These are phyloP conservation scores for Verticillium dahliae DNA, from an alignment of 2,329 filamentous ascomycete genomes.

Conservation along the genomic window DNA sequence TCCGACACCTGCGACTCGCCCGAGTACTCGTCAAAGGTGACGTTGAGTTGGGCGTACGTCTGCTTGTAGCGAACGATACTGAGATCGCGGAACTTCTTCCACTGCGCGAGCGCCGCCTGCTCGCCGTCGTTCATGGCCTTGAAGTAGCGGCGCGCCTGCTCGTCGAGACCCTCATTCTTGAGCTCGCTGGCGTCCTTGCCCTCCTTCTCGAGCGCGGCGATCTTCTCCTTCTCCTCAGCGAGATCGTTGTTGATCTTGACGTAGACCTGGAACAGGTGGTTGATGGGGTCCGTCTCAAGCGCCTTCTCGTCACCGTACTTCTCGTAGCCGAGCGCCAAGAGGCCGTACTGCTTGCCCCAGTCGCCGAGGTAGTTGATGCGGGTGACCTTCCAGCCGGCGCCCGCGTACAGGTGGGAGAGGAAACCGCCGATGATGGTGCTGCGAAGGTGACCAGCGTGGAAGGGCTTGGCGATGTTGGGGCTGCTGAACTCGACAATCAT, in stretches of 20 bases:
- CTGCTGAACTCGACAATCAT: conserved; percentile 77
- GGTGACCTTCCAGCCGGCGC: conserved; percentile 65
- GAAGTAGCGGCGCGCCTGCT: conserved; percentile 69
- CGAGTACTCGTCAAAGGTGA: conserved; percentile 66
- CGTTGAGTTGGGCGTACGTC: conserved; percentile 65
- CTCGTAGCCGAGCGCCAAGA: conserved; percentile 69
- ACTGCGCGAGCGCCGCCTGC: conserved; percentile 50
- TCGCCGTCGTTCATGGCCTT: conserved; percentile 66
- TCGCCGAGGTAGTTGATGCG: conserved; percentile 75
- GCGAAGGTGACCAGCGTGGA: conserved; percentile 71
- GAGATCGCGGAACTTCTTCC: conserved; percentile 60
- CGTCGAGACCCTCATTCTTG: conserved; percentile 56
- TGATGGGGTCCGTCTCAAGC: conserved; percentile 67
- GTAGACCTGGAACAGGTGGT: conserved; percentile 77
- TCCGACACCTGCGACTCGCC: conserved; percentile 69
- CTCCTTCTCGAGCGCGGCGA: conserved; percentile 49
- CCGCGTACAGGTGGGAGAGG: conserved; percentile 64
- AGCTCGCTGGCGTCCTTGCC: conserved; percentile 43
- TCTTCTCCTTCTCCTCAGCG: conserved; percentile 58
- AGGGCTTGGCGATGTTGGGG: conserved; percentile 81
- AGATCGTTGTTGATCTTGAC: conserved; percentile 69
- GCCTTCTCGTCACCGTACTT: conserved; percentile 69
- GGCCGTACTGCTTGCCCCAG: conserved; percentile 73
- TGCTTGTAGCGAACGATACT: conserved; percentile 61
- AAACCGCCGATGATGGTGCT: conserved; percentile 78